Evolutionary conservation across 1,284 basidiomycete genomes (phyloP).

Genomic region (Austropuccinia psidii): DNA sequence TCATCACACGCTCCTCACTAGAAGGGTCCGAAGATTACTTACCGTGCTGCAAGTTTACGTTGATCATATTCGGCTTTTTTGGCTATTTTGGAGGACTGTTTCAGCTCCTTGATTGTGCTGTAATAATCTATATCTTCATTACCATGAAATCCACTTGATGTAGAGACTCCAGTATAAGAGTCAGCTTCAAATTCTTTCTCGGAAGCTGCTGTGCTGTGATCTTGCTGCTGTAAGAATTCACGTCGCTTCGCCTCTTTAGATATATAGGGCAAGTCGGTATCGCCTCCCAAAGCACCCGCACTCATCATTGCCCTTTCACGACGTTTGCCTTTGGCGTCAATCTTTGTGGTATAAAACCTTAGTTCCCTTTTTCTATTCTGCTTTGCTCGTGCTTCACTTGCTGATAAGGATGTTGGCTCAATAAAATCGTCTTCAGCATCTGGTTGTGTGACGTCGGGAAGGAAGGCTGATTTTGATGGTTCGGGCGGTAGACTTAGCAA

Average conservation of each 20-base stretch:
- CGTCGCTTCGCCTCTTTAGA: conserved; percentile 52
- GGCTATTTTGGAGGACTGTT: conserved; percentile 63
- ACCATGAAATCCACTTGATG: conserved; percentile 48
- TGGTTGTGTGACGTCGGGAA: not conserved
- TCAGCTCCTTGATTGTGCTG: conserved; percentile 68
- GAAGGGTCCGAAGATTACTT: conserved; percentile 41
- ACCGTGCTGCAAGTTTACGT: conserved; percentile 60
- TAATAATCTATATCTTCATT: conserved; percentile 65
- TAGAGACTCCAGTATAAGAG: conserved; percentile 46
- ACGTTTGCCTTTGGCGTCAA: conserved; percentile 60
- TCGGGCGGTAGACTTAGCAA: conserved; percentile 7
- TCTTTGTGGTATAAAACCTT: conserved; percentile 75
- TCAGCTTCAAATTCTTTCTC: conserved; percentile 39
- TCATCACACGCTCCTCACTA: not conserved
- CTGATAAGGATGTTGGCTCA: conserved; percentile 62
- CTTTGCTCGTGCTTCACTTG: conserved; percentile 72
- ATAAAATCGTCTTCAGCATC: conserved; percentile 59
- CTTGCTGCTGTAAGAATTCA: conserved; percentile 51
- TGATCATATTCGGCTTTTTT: conserved; percentile 75
- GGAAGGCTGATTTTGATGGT: not conserved
- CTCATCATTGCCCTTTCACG: conserved; percentile 53
- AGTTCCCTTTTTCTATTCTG: conserved; percentile 66
- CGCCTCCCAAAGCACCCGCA: conserved; percentile 52
- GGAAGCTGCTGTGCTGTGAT: conserved; percentile 41
- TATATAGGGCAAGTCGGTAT: conserved; percentile 76